Percentiles rank a stretch among this genome's conserved stretches.
phyloP scores from a whole-genome alignment of 1,284 basidiomycete species.

The Lignosus rhinocerotis region DNA sequence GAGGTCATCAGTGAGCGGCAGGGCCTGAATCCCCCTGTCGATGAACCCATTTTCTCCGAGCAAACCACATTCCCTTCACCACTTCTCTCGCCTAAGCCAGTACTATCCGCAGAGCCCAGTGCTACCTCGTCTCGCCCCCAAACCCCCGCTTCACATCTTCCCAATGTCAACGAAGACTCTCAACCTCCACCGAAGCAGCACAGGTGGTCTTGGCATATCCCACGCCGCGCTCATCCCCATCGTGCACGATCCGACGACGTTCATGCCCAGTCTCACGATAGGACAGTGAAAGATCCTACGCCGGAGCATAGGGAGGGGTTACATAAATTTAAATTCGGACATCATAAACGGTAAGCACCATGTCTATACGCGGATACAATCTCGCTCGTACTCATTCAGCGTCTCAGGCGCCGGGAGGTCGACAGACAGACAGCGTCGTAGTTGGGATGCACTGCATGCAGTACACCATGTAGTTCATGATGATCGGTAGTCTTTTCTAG shows the following conservation, averaged over 20 bases:
- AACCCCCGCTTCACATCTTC: background rate
- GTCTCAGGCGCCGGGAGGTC: conserved; percentile 12
- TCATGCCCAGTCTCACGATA: background rate
- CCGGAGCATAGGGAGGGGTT: conserved; percentile 1
- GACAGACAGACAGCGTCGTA: background rate
- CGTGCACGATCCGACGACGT: conserved; percentile 1
- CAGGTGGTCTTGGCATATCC: conserved; percentile 19
- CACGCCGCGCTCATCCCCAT: background rate
- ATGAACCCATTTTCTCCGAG: conserved; percentile 1
- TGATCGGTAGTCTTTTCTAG: background rate
- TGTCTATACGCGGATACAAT: too few relatives aligned
- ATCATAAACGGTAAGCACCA: conserved; percentile 14
- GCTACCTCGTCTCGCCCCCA: background rate
- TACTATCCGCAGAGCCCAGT: background rate
- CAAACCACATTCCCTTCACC: background rate
- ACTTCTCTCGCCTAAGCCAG: background rate
- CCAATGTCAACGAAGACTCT: background rate
- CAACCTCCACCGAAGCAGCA: background rate
- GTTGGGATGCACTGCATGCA: background rate
- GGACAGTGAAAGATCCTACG: background rate
- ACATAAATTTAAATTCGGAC: conserved; percentile 7
- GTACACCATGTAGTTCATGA: background rate
- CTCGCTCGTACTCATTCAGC: too few relatives aligned
- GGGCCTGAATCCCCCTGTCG: background rate
- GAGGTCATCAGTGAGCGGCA: conserved; percentile 30